Evolutionary conservation across 106 monocot genomes (phyloP).

Genomic region (Dendrobium catenatum): DNA sequence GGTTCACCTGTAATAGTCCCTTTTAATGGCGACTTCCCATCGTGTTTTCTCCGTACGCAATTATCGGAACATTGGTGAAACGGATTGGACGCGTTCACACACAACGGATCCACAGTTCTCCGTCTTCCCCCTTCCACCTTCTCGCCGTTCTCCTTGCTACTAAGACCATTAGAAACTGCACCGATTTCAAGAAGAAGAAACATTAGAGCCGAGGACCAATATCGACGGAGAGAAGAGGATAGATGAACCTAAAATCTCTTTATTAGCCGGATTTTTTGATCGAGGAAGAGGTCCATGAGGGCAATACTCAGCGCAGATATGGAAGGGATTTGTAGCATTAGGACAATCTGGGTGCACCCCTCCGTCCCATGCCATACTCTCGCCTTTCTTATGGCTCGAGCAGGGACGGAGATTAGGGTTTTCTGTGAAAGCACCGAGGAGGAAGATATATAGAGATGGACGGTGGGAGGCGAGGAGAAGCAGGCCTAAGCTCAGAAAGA

Average conservation of each 20-base stretch:
- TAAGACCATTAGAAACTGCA: constrained; percentile 9
- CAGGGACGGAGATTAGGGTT: neutral
- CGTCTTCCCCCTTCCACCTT: neutral
- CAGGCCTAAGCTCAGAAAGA: neutral
- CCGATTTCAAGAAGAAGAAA: neutral
- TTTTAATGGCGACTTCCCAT: neutral
- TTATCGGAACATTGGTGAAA: constrained; percentile 16
- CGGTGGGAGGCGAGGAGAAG: neutral
- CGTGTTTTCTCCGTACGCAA: neutral
- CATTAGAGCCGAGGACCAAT: neutral
- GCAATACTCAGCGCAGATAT: constrained; percentile 32
- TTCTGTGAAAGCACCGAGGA: neutral
- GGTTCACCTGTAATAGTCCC: neutral
- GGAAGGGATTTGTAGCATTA: constrained; percentile 45
- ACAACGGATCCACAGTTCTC: constrained; percentile 10
- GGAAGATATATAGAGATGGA: neutral
- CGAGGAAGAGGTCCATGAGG: neutral
- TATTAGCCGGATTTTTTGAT: neutral
- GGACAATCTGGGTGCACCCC: constrained; percentile 20
- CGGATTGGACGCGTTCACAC: constrained; percentile 23
- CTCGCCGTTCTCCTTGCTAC: neutral
- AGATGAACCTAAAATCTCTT: neutral
- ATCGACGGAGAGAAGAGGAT: neutral
- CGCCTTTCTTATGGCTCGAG: neutral
- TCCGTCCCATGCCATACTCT: constrained; percentile 13